Evolutionary conservation across 2,329 filamentous ascomycete species (phyloP).

Genomic region (Colletotrichum orbiculare): DNA sequence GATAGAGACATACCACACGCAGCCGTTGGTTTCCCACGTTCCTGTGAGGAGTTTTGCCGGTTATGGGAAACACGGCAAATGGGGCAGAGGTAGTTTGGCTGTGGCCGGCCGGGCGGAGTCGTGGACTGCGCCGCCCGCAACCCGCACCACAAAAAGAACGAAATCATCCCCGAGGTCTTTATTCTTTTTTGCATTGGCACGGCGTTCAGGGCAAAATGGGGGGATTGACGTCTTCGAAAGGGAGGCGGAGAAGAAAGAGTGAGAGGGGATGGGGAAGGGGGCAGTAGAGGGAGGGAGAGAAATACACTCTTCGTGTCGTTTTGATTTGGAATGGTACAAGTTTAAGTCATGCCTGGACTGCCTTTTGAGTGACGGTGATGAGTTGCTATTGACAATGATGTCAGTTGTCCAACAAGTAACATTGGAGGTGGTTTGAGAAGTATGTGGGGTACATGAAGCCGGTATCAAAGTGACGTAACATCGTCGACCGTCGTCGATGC

Average conservation of each 20-base stretch:
- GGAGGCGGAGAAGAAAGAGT: neutral
- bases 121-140: neutral
- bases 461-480: too few relatives aligned
- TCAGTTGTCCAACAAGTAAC: too few relatives aligned
- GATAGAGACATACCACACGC: conserved; percentile 2
- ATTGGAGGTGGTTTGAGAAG: too few relatives aligned
- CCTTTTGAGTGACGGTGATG: too few relatives aligned
- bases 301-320: too few relatives aligned
- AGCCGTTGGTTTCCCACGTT: neutral
- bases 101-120: neutral
- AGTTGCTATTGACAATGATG: too few relatives aligned
- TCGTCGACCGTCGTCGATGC: too few relatives aligned
- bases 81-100: neutral
- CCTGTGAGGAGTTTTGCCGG: neutral
- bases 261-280: neutral
- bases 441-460: too few relatives aligned
- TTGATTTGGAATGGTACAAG: too few relatives aligned
- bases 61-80: neutral
- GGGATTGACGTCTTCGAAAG: neutral
- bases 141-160: neutral
- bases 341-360: too few relatives aligned
- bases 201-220: conserved; percentile 37
- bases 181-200: conserved; percentile 37
- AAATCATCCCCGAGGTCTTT: conserved; percentile 19
- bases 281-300: neutral